Evolutionary conservation across 192 early-diverging fungal species (phyloP).

Genomic region (Coemansia sp.): DNA sequence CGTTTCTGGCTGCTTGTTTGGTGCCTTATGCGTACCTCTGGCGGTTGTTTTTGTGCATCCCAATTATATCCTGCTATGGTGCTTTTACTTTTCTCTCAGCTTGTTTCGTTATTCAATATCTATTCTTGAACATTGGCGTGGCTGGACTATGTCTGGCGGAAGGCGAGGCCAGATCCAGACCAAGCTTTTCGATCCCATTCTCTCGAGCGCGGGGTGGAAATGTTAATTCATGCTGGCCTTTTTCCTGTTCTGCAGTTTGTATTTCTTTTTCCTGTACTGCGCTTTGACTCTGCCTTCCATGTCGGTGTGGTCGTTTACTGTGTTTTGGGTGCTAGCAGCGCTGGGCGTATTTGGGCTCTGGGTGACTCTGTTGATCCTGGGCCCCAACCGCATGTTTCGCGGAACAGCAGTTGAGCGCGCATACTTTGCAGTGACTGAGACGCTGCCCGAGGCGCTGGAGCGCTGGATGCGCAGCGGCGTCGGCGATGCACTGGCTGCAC

Average conservation of each 20-base stretch:
- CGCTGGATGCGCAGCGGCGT: slow-evolving; percentile 12
- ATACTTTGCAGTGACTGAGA: slow-evolving; percentile 14
- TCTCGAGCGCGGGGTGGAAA: not conserved
- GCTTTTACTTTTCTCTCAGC: slow-evolving; percentile 12
- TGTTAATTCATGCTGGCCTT: not conserved
- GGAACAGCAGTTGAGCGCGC: slow-evolving; percentile 36
- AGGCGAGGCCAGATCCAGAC: too few species aligned
- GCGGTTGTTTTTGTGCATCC: slow-evolving; percentile 18
- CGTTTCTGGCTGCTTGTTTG: not conserved
- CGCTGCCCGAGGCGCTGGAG: slow-evolving; percentile 14
- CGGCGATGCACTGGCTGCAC: slow-evolving; percentile 12
- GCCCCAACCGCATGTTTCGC: slow-evolving; percentile 48
- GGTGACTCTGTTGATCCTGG: slow-evolving; percentile 45
- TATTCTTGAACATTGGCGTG: slow-evolving; percentile 2
- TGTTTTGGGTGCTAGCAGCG: slow-evolving; percentile 14
- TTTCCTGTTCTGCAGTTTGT: not conserved
- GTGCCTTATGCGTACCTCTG: not conserved
- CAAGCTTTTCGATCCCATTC: not conserved
- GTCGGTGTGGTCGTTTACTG: slow-evolving; percentile 19
- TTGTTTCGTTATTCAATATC: slow-evolving; percentile 14
- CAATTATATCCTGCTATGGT: slow-evolving; percentile 7
- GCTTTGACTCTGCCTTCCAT: not conserved
- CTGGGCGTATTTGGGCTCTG: slow-evolving; percentile 21
- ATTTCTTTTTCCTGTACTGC: not conserved
- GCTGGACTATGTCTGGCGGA: not conserved